Percentiles rank a stretch among this genome's conserved stretches.
Conservation (phyloP, 148 eudicot genomes). For the Cornus controversa region DNA sequence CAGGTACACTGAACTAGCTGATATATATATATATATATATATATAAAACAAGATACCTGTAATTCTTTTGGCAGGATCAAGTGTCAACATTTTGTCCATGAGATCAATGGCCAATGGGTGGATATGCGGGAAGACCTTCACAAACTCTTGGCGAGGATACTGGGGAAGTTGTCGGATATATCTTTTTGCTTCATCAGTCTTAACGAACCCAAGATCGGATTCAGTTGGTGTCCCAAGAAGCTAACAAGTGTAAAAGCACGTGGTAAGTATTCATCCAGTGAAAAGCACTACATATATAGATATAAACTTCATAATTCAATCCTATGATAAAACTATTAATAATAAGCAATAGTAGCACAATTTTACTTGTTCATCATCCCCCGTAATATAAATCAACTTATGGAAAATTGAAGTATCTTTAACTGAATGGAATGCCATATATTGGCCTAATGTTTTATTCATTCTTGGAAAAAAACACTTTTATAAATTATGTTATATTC, state of each 20-base stretch:
- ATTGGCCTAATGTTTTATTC: no score
- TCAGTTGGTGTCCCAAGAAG: conserved; percentile 84
- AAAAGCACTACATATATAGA: neutral
- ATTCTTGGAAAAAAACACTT: no score
- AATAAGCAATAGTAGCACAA: no score
- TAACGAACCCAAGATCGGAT: conserved; percentile 63
- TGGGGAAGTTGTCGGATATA: conserved; percentile 72
- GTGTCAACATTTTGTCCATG: conserved; percentile 77
- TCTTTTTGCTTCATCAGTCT: conserved; percentile 76
- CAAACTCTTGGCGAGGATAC: conserved; percentile 60
- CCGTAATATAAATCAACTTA: neutral
- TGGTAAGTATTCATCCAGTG: conserved; percentile 9
- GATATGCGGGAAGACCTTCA: conserved; percentile 59
- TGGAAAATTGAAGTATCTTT: neutral
- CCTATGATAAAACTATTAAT: neutral
- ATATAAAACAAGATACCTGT: conserved; percentile 48
- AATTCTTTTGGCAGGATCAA: conserved; percentile 81
- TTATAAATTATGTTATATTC: no score
- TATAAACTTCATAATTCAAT: neutral
- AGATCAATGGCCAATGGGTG: conserved; percentile 83
- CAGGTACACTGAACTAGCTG: neutral
- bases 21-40: no score
- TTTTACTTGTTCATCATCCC: neutral
- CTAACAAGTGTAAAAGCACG: conserved; percentile 28
- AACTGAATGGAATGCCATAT: neutral